These are phyloP conservation scores for Aspergillus vadensis DNA, from an alignment of 2,329 filamentous ascomycete genomes.

Conservation along the genomic window DNA sequence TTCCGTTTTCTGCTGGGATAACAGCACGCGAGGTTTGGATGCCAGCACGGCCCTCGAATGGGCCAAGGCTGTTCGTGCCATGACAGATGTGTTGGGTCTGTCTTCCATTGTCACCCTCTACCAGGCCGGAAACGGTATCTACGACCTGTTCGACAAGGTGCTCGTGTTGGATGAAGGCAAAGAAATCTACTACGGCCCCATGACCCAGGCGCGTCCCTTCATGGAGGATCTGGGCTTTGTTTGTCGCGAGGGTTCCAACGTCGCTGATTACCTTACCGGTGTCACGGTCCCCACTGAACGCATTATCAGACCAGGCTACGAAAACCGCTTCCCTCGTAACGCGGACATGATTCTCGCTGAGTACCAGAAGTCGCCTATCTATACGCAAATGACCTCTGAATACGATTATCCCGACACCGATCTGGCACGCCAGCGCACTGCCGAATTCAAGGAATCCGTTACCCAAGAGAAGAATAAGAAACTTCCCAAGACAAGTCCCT, in stretches of 20 bases:
- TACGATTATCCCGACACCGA: slow-evolving; percentile 59
- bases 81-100: slow-evolving; percentile 64
- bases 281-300: slow-evolving; percentile 60
- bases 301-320: slow-evolving; percentile 46
- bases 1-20: slow-evolving; percentile 67
- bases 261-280: slow-evolving; percentile 67
- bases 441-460: slow-evolving; percentile 58
- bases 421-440: slow-evolving; percentile 52
- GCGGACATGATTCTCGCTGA: slow-evolving; percentile 46
- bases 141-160: slow-evolving; percentile 70
- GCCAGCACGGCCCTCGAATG: slow-evolving; percentile 66
- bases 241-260: slow-evolving; percentile 63
- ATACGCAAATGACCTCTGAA: slow-evolving; percentile 55
- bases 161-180: slow-evolving; percentile 67
- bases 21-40: slow-evolving; percentile 66
- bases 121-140: slow-evolving; percentile 70
- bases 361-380: slow-evolving; percentile 58
- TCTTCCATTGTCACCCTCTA: slow-evolving; percentile 67
- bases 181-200: slow-evolving; percentile 66
- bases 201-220: slow-evolving; percentile 61
- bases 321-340: slow-evolving; percentile 48
- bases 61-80: slow-evolving; percentile 61
- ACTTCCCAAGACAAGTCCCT: slow-evolving; percentile 56
- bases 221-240: slow-evolving; percentile 67
- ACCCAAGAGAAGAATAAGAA: slow-evolving; percentile 57